Base-by-base conservation (phyloP, 192 early-diverging fungal species). In the Backusella tuberculispora region DNA sequence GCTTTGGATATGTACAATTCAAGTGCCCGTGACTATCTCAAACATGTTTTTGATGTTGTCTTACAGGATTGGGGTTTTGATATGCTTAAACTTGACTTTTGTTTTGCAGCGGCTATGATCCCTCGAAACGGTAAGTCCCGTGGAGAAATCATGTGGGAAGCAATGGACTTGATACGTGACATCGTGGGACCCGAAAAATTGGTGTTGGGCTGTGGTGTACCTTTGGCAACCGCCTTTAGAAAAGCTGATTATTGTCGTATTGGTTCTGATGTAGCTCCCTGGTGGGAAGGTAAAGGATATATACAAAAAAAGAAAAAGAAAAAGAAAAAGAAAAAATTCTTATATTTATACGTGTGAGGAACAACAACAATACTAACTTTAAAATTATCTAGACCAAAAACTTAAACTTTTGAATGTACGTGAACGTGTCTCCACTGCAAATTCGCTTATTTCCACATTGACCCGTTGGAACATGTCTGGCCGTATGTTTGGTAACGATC, bases 81-180 rank as follows among this genome's bases (percentile, higher is more conserved):
- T 65, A 80, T 87, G 78, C 72, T 87, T 40, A 87, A 87, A 17
- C 76, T 87, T 3, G 86, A 87, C 40, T 87, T 87, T 53, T 68
- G 83, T 10, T 87, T 87, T 76, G 86, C 84, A 6, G 81, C 84
- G 1, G 86, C 84, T 19, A 85, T 80, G 68, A 70, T 80, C 1
- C 78, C 86, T 0, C 66, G 82, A 10, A 75, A 75, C 10, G 82
- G 82, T 53, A 85, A 85, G 38, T 76, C 82, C 13, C 82, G 84
- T n/a, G 84, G 82, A 45, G 80, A 87, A 44, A 81, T 85, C 64
- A 87, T 87, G 86, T 83, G 75, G 69, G 86, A 87, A 43, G 80
- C 84, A 1, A 80, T 85, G 79, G 78, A 78, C 12, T 77, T 85
- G 63, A 63, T 87, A 10, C 83, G 83, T 10, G 75, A 76, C 34